Conservation (phyloP, 257 asterid genomes). For the Haberlea rhodopensis region DNA sequence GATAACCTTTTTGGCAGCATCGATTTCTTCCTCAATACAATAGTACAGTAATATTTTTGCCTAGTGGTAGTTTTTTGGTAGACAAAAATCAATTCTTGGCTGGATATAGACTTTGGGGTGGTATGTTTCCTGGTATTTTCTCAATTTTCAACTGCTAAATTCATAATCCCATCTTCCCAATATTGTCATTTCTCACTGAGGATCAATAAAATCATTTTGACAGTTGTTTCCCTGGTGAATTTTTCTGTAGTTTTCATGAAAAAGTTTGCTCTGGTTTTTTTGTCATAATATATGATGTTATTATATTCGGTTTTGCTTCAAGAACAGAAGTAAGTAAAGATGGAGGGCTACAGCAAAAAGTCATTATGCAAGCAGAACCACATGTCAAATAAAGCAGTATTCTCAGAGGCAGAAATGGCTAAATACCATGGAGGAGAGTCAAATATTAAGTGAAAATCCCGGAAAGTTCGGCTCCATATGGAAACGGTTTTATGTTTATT, state of each 20-base stretch:
- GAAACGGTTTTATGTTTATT: too few species aligned
- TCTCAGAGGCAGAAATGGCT: conserved; percentile 19
- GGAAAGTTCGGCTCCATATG: conserved; percentile 28
- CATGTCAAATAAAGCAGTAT: conserved; percentile 23
- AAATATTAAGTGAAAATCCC: conserved; percentile 22
- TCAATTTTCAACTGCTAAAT: not conserved
- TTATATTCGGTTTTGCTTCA: conserved; percentile 8
- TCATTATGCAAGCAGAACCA: conserved; percentile 38
- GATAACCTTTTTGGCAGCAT: too few species aligned
- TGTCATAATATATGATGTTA: conserved; percentile 25
- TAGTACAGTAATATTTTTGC: not conserved
- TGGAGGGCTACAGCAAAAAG: conserved; percentile 40
- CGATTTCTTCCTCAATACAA: not conserved
- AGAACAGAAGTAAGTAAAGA: conserved; percentile 15
- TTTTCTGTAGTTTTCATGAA: not conserved
- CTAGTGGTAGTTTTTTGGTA: not conserved
- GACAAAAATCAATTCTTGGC: not conserved
- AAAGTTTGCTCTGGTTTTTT: not conserved
- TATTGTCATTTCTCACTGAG: not conserved
- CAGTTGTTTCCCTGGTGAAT: not conserved
- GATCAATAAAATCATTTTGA: not conserved
- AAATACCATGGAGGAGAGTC: conserved; percentile 25
- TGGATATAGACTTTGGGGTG: not conserved
- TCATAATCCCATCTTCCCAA: not conserved
- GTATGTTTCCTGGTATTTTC: not conserved